Conservation (phyloP, 176 grass and related monocot genomes). For the Alloteropsis semialata region DNA sequence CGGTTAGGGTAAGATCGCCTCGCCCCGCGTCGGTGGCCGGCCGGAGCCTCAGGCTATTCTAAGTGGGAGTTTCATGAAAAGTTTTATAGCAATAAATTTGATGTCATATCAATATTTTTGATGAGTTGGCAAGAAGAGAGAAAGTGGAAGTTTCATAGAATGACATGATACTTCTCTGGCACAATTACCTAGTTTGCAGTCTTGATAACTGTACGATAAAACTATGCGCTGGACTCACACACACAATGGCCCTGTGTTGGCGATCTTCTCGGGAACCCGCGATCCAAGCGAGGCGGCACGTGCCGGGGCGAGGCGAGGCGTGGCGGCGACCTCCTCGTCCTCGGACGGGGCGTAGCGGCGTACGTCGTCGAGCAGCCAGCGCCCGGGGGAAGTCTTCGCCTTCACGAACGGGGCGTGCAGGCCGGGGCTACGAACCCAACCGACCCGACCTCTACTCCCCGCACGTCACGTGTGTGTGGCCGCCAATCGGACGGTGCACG, state of each 20-base stretch:
- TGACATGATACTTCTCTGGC: too few relatives aligned
- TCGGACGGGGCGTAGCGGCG: background rate
- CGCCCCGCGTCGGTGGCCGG: background rate
- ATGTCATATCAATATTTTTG: too few relatives aligned
- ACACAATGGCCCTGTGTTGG: background rate
- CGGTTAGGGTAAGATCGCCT: background rate
- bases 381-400: background rate
- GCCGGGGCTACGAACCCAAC: background rate
- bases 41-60: too few relatives aligned
- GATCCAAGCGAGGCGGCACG: constrained; percentile 17
- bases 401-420: background rate
- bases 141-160: too few relatives aligned
- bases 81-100: too few relatives aligned
- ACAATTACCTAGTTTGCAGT: too few relatives aligned
- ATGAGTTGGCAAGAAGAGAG: too few relatives aligned
- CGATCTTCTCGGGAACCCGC: constrained; percentile 3
- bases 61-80: too few relatives aligned
- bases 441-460: background rate
- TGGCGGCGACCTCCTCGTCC: constrained; percentile 7
- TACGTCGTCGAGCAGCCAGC: background rate
- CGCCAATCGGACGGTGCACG: background rate
- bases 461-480: background rate
- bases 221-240: too few relatives aligned
- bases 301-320: background rate
- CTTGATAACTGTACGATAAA: too few relatives aligned